These are phyloP conservation scores for Aspergillus amoenus DNA, from an alignment of 2,329 filamentous ascomycete genomes.

Conservation along the genomic window DNA sequence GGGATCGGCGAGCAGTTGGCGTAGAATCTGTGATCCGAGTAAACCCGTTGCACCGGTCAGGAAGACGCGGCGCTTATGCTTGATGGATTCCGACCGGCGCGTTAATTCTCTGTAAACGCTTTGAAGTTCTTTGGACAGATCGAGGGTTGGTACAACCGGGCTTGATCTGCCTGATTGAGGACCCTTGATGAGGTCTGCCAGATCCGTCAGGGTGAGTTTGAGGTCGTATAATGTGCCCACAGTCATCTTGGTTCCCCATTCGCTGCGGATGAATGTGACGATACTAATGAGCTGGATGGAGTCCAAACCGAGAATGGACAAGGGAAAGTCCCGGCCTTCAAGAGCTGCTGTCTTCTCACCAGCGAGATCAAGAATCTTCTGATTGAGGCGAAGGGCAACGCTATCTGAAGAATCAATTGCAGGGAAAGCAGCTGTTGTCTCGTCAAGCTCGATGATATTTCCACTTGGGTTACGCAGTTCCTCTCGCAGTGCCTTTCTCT, in stretches of 20 bases:
- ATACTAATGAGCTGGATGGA: not conserved
- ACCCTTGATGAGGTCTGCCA: not conserved
- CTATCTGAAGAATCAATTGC: not conserved
- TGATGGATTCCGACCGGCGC: not conserved
- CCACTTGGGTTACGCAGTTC: not conserved
- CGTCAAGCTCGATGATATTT: not conserved
- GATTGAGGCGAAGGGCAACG: not conserved
- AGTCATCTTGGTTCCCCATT: not conserved
- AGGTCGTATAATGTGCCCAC: not conserved
- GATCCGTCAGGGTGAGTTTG: not conserved
- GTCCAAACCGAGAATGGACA: not conserved
- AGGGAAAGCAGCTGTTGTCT: not conserved
- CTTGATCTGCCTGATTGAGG: not conserved
- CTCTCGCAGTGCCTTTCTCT: not conserved
- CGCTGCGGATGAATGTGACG: not conserved
- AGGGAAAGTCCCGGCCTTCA: not conserved
- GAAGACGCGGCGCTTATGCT: not conserved
- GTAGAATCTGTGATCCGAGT: conserved; percentile 13
- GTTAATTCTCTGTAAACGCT: not conserved
- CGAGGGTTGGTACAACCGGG: not conserved
- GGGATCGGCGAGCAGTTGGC: not conserved
- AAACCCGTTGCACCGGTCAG: conserved; percentile 13
- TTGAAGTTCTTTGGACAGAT: not conserved
- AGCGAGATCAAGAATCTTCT: not conserved
- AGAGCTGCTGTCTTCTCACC: not conserved